phyloP scores from a whole-genome alignment of 768 basidiomycete species.

The Sarcodon aspratus region DNA sequence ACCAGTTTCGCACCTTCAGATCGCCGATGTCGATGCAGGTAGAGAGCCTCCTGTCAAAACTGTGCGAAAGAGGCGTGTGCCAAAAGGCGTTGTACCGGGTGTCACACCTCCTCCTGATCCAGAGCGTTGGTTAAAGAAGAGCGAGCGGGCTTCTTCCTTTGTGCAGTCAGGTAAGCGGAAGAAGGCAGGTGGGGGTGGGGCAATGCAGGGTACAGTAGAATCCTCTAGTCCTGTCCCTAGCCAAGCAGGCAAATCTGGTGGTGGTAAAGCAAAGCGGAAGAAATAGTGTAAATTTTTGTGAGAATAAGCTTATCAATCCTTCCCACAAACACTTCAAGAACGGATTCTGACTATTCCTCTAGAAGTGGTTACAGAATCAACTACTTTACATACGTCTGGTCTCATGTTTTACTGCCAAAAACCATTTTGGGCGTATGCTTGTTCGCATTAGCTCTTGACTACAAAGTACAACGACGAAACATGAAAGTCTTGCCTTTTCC shows the following conservation, averaged over 20 bases:
- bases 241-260: conserved; percentile 11
- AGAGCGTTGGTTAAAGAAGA: conserved; percentile 85
- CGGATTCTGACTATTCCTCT: no score
- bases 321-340: not conserved
- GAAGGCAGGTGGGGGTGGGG: conserved; percentile 41
- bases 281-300: conserved; percentile 26
- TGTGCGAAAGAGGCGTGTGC: conserved; percentile 56
- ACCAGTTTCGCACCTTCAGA: conserved; percentile 15
- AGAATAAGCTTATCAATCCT: not conserved
- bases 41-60: conserved; percentile 27
- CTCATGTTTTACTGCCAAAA: no score
- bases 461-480: no score
- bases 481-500: no score
- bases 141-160: conserved; percentile 49
- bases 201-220: conserved; percentile 57
- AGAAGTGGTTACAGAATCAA: no score
- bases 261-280: conserved; percentile 51
- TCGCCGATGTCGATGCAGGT: conserved; percentile 12
- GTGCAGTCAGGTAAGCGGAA: conserved; percentile 38
- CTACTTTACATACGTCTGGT: no score
- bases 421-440: no score
- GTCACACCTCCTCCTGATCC: conserved; percentile 79
- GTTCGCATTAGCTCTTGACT: no score
- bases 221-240: conserved; percentile 13
- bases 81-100: conserved; percentile 65